Percentiles rank a stretch among this genome's conserved stretches.
These are phyloP conservation scores for Caulochytrium protostelioides DNA, from an alignment of 371 early-diverging fungal species.

Conservation along the genomic window DNA sequence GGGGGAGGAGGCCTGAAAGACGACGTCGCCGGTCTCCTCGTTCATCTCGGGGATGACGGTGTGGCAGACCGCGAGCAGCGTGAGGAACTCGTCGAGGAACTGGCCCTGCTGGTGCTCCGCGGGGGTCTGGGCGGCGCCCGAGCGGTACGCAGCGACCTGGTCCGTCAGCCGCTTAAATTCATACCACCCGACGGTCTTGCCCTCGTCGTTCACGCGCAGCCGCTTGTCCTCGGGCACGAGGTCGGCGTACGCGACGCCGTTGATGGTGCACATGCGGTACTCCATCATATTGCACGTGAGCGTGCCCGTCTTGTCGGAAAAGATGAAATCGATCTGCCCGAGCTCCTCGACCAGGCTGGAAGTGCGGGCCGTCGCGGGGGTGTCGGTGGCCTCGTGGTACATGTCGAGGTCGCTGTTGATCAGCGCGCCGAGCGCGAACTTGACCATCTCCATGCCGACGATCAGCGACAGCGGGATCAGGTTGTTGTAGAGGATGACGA, in stretches of 20 bases:
- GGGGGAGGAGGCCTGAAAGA: constrained; percentile 74
- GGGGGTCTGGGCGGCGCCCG: constrained; percentile 4
- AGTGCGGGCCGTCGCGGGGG: constrained; percentile 56
- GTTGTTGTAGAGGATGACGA: constrained; percentile 53
- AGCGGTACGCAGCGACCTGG: constrained; percentile 1
- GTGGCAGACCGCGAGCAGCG: constrained; percentile 82
- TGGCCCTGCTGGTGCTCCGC: not conserved
- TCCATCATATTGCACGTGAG: constrained; percentile 86
- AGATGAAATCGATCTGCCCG: constrained; percentile 80
- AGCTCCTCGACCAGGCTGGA: constrained; percentile 74
- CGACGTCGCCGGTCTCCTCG: constrained; percentile 32
- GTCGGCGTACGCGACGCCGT: constrained; percentile 40
- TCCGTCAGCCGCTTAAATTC: constrained; percentile 10
- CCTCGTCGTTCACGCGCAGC: constrained; percentile 13
- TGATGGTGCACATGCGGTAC: constrained; percentile 50
- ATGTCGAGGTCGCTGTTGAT: constrained; percentile 50
- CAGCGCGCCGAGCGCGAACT: constrained; percentile 43
- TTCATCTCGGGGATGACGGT: constrained; percentile 82
- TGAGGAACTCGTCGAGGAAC: constrained; percentile 35
- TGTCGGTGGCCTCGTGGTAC: constrained; percentile 44
- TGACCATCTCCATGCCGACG: constrained; percentile 46
- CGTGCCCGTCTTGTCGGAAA: constrained; percentile 96
- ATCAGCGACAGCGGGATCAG: constrained; percentile 48
- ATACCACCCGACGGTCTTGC: constrained; percentile 14
- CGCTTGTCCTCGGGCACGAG: constrained; percentile 26